Evolutionary conservation across 768 basidiomycete species (phyloP).

Genomic region (Hydnum rufescens): DNA sequence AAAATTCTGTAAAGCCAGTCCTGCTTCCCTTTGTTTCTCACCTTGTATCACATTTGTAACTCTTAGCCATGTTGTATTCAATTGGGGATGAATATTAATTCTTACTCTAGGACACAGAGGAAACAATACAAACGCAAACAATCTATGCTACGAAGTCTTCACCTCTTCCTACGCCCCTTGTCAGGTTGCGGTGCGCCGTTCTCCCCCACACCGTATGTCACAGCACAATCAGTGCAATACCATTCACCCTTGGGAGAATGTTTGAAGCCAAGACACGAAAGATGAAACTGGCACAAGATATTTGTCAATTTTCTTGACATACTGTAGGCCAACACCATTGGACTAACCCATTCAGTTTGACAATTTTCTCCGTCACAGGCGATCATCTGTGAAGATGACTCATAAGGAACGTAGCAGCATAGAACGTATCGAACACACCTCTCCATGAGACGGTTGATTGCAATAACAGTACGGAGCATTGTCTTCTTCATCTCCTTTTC

Average conservation of each 20-base stretch:
- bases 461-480: slow-evolving; percentile 43
- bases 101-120: no score
- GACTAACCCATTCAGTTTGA: slow-evolving; percentile 47
- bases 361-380: slow-evolving; percentile 50
- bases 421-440: slow-evolving; percentile 16
- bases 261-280: slow-evolving; percentile 38
- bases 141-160: no score
- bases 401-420: neutral
- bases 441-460: slow-evolving; percentile 41
- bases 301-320: no score
- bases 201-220: neutral
- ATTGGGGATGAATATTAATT: no score
- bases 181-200: no score
- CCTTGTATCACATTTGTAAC: no score
- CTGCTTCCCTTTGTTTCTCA: no score
- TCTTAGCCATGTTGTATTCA: no score
- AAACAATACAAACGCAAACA: no score
- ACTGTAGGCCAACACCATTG: neutral
- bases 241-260: slow-evolving; percentile 45
- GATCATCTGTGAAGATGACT: slow-evolving; percentile 45
- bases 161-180: no score
- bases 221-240: neutral
- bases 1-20: no score
- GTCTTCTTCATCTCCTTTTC: slow-evolving; percentile 32
- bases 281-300: slow-evolving; percentile 31